Evolutionary conservation across 2,329 filamentous ascomycete genomes (phyloP), one percentile per base, ranked within the genome.

Genomic region (Verticillium isaacii): DNA sequence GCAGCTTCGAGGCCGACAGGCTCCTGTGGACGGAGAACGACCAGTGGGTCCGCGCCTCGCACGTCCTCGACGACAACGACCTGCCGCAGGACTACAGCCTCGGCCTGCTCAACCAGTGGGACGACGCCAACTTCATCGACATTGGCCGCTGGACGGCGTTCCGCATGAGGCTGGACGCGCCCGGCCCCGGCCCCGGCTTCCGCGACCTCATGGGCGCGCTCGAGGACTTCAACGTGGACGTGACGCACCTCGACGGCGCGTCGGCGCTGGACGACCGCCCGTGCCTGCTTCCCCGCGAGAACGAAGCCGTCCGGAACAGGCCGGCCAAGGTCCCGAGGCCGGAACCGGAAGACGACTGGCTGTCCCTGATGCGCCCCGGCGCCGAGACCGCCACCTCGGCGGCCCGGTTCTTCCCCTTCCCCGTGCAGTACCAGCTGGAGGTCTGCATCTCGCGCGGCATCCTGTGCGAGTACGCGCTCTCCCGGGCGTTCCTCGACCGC

Each of bases 391-490:
- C 32, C 68, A 72, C 32, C 64, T 68, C 1, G 54, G 52, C 2
- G 32, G 61, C 12, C 29, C 45, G 19, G 8, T 56, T 2, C 60
- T 78, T 94, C 4, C 77, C 85, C 0, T 97, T 93, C 64, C 77
- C 86, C 1, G 85, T 97, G 1, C 85, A 92, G 17, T 99, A 98
- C 70, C 93, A 97, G 72, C 83, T 99, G 0, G 94, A 99, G 73
- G 93, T 92, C 0, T 98, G 94, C 71, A 82, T 98, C n/a, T 96
- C 93, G 0, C 85, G 89, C 32, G 87, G 88, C 0, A 80, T 87
- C 29, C 77, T 99, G 14, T 89, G 89, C 60, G 94, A 97, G 72
- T 85, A 92, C 70, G 90, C 84, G 56, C 83, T 98, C 55, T 82
- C 79, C 1, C 72, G 75, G 1, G 81, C 85, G 2, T 98, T 98